Evolutionary conservation across 192 early-diverging fungal species (phyloP), one percentile per base, ranked within the genome.

Genomic region (Umbelopsis sp.): DNA sequence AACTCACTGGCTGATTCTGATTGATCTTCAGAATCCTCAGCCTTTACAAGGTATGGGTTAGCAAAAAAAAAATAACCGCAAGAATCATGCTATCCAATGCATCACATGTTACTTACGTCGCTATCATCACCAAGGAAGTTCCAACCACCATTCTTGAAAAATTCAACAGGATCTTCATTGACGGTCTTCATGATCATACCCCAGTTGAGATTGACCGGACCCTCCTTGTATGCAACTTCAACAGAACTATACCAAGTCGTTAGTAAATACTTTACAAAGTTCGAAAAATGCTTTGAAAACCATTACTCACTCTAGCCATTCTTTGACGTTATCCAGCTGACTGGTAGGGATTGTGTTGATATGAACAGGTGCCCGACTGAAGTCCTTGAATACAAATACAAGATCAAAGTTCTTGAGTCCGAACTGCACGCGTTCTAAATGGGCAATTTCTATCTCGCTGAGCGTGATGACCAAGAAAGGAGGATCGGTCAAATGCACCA

Each of bases 361-460:
- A 67, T 99, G 96, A n/a, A 95, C 89, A 0, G 93, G 92, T 1
- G 94, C 76, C 61, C 92, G 84, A 47, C 85, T 85, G 76, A 91
- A 97, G 80, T 99, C 97, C 78, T 96, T 96, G 85, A 94, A 97
- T 5, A 98, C 89, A 84, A 98, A 94, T 10, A 99, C 97, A 85
- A 98, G 86, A 87, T 99, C 97, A 86, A 99, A 99, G 81, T 97
- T 97, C 85, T 95, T 95, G 41, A 98, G 84, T 8, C 94, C 95
- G 82, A 98, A 98, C 86, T 97, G 86, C 55, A 99, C 93, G 72
- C 98, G 92, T 85, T 99, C 98, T 68, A 99, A 85, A 74, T 98
- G 95, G 13, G 92, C 97, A 53, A 96, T 84, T 82, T 98, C 95
- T 18, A 99, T 92, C 64, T 99, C 98, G 12, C 84, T 83, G 12